Evolutionary conservation across 202 grass and related monocot genomes (phyloP).

Genomic region (Musa balbisiana): DNA sequence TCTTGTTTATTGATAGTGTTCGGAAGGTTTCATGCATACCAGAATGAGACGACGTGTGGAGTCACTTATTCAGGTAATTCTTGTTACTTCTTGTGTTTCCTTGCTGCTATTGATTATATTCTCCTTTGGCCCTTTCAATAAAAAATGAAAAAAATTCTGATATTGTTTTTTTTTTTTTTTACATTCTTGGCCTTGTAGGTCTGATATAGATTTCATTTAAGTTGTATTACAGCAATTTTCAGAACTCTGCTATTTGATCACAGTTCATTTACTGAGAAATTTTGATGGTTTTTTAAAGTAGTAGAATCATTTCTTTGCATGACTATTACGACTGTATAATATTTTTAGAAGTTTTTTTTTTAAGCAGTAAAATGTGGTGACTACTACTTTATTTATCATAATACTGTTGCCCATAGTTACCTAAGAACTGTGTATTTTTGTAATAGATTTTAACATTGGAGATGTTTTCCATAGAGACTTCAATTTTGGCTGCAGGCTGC

Average conservation of each 20-base stretch:
- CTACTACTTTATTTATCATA: too few relatives aligned
- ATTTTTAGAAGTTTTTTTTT: neutral
- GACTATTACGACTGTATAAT: neutral
- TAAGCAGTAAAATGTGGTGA: too few relatives aligned
- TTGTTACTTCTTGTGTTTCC: slow-evolving; percentile 1
- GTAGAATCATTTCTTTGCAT: neutral
- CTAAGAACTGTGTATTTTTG: too few relatives aligned
- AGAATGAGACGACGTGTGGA: slow-evolving; percentile 98
- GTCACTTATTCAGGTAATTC: slow-evolving; percentile 75
- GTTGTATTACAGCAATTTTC: neutral
- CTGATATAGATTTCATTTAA: neutral
- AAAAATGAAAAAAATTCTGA: neutral
- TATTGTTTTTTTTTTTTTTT: neutral
- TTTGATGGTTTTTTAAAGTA: neutral
- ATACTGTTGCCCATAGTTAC: too few relatives aligned
- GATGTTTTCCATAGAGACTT: too few relatives aligned
- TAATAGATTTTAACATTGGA: too few relatives aligned
- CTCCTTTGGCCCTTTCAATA: neutral
- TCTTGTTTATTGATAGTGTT: slow-evolving; percentile 55
- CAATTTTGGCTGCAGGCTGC: too few relatives aligned
- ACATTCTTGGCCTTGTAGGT: neutral
- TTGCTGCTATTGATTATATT: neutral
- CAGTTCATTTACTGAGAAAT: too few relatives aligned
- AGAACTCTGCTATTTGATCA: neutral
- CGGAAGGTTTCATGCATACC: slow-evolving; percentile 99